Conservation (phyloP, 805 yeast genomes). For the Wickerhamiella allomyrinae region DNA sequence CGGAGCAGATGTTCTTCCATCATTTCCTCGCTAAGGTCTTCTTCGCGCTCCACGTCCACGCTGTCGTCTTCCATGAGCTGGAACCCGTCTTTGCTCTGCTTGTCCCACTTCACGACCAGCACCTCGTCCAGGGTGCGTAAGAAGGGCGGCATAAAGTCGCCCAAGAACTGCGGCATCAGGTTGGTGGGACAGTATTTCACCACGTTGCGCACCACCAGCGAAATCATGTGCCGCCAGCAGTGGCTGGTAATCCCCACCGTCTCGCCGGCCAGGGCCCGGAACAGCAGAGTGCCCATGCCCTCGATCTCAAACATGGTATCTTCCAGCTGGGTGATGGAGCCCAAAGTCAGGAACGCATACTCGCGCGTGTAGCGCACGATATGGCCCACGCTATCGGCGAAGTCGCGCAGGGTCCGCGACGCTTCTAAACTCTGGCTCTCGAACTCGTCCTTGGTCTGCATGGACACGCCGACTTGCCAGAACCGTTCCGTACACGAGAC, state of each 20-base stretch:
- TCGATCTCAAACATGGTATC: conserved; percentile 81
- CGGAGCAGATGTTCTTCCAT: conserved; percentile 91
- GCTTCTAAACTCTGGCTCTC: conserved; percentile 91
- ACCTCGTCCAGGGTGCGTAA: conserved; percentile 58
- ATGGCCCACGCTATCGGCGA: conserved; percentile 96
- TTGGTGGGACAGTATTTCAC: conserved; percentile 77
- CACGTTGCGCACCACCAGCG: conserved; percentile 72
- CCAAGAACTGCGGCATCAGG: conserved; percentile 53
- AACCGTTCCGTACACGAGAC: conserved; percentile 84
- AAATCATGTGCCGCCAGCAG: conserved; percentile 94
- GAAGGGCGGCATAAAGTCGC: conserved; percentile 63
- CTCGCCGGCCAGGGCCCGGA: conserved; percentile 75
- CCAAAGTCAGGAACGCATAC: conserved; percentile 80
- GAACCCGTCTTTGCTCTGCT: conserved; percentile 36
- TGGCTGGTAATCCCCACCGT: conserved; percentile 75
- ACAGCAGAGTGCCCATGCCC: conserved; percentile 55
- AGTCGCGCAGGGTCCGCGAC: conserved; percentile 82
- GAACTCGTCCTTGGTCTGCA: conserved; percentile 85
- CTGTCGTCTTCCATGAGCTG: conserved; percentile 32
- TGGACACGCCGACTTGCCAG: conserved; percentile 97
- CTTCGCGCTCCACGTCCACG: conserved; percentile 44
- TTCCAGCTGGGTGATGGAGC: conserved; percentile 79
- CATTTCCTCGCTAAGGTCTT: conserved; percentile 89
- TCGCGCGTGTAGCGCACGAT: conserved; percentile 90
- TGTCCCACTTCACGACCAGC: conserved; percentile 65